phyloP scores from a whole-genome alignment of 768 basidiomycete species.

The Lentinus brumalis region DNA sequence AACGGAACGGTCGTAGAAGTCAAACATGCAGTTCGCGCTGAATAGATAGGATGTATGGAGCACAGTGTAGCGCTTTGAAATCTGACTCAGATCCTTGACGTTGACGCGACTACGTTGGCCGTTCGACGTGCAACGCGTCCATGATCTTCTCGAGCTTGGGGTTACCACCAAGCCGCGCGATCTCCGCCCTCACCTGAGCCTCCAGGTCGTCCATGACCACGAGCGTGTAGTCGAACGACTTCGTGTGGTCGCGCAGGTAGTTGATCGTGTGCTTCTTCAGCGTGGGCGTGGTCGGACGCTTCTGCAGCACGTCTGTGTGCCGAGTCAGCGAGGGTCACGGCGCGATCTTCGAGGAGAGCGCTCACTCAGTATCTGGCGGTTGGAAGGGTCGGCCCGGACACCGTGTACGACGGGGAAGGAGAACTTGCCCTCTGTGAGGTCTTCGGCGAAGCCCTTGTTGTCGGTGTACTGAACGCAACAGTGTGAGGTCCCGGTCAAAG shows the following conservation, averaged over 20 bases:
- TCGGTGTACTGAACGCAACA: conserved; percentile 62
- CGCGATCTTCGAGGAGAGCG: conserved; percentile 11
- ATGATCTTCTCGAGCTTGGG: conserved; percentile 56
- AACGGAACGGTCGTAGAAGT: too few species aligned
- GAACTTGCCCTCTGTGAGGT: conserved; percentile 96
- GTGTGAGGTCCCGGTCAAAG: not conserved
- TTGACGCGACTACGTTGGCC: not conserved
- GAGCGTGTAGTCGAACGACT: conserved; percentile 87
- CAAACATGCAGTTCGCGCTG: too few species aligned
- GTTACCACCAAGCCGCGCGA: conserved; percentile 79
- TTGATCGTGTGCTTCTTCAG: conserved; percentile 79
- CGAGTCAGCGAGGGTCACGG: not conserved
- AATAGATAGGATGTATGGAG: too few species aligned
- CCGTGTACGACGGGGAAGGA: conserved; percentile 95
- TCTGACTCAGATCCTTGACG: too few species aligned
- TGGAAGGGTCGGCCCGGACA: conserved; percentile 74
- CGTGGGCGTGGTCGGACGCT: conserved; percentile 79
- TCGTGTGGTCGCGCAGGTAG: conserved; percentile 74
- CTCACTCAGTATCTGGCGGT: conserved; percentile 84
- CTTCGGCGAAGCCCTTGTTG: conserved; percentile 90
- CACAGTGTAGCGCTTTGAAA: too few species aligned
- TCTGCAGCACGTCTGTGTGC: conserved; percentile 81
- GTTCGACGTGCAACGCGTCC: conserved; percentile 34
- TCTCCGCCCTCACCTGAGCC: conserved; percentile 65
- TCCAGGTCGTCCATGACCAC: conserved; percentile 69